These are phyloP conservation scores for Trichophyton mentagrophytes DNA, from an alignment of 2,329 filamentous ascomycete species.

Conservation along the genomic window DNA sequence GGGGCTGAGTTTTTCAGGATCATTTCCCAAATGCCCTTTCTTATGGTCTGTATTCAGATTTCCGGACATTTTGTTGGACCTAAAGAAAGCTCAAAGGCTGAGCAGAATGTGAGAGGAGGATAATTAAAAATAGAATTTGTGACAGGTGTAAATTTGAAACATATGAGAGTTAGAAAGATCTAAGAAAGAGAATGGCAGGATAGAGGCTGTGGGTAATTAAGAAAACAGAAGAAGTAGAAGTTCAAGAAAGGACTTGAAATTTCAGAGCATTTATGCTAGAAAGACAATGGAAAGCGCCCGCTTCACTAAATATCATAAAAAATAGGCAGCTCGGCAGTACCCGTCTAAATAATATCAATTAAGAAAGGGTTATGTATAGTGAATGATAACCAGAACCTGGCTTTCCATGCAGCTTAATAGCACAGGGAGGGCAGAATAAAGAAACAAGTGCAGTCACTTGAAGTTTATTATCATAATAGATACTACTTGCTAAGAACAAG, in stretches of 20 bases:
- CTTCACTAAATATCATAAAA: background rate
- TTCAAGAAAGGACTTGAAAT: background rate
- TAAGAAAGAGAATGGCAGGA: background rate
- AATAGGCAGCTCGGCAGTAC: background rate
- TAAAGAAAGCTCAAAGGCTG: background rate
- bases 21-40: background rate
- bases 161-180: background rate
- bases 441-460: background rate
- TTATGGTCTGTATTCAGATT: background rate
- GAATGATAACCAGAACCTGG: no score
- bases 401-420: no score
- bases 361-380: no score
- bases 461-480: background rate
- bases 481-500: background rate
- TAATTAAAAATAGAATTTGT: background rate
- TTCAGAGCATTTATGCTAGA: background rate
- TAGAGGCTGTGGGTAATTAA: background rate
- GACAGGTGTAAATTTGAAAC: background rate
- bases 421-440: no score
- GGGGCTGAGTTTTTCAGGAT: background rate
- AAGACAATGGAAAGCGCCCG: background rate
- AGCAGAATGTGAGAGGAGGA: background rate
- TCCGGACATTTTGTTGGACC: background rate
- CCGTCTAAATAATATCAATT: background rate
- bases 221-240: background rate